Base-by-base conservation (phyloP, 179 eudicot species). In the Beta macrorhiza region DNA sequence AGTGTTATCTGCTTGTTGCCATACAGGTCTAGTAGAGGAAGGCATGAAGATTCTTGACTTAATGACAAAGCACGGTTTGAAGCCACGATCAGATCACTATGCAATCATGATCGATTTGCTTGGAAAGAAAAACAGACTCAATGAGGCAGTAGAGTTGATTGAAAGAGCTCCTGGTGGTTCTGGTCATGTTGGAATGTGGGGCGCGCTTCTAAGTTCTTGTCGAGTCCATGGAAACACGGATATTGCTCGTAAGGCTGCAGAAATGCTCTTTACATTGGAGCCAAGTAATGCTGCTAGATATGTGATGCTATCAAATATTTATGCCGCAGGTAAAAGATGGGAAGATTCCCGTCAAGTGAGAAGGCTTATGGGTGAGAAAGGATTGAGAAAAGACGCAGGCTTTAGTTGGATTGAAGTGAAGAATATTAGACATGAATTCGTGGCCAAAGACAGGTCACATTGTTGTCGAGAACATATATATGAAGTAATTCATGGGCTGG, bases 341-440 rank as follows among this genome's bases (percentile, higher is more conserved):
- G 91, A 80, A 75, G 94, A 91, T 82, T 90, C 89, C 4, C 69
- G 72, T n/a, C 53, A 72, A 61, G 84, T 92, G 73, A 90, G 97
- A 80, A 81, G 77, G 51, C 74, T 87, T n/a, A 86, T 92, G 91
- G 83, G 74, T 75, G 89, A 81, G 11, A 85, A 78, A 80, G 91
- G 89, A 22, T 80, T 93, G 72, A 84, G 77, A 82, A 93, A 93
- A 83, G 92, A 88, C 52, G 90, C 90, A 0, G 98, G 83, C 65
- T 87, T 76, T 74, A 93, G 98, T 81, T 91, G 92, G 95, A 88
- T 91, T 75, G 93, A 91, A 83, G 85, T 93, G 65, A 87, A 86
- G 74, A 84, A 88, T 84, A 81, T 55, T 2, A 85, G 91, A 73
- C 87, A 84, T 77, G 84, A 82, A 58, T 93, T 93, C 83, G 85